These are phyloP conservation scores for Talaromyces sp. DNA, from an alignment of 2,329 filamentous ascomycete species.

Conservation along the genomic window DNA sequence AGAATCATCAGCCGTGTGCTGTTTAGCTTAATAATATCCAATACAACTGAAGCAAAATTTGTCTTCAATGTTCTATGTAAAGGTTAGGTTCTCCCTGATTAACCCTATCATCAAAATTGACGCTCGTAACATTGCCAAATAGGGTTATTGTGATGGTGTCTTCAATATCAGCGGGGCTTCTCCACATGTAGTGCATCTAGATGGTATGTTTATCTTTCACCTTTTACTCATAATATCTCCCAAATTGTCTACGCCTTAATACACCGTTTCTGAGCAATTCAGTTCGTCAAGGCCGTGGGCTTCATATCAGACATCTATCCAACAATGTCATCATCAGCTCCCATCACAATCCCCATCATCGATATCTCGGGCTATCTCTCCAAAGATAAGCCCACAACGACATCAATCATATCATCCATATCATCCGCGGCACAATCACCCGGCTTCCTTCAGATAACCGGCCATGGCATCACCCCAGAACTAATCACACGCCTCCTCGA, in stretches of 20 bases:
- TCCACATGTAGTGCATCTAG: neutral
- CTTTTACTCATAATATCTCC: neutral
- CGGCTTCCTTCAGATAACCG: slow-evolving; percentile 40
- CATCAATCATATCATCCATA: slow-evolving; percentile 1
- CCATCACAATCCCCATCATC: slow-evolving; percentile 5
- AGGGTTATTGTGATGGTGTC: neutral
- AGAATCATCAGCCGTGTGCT: neutral
- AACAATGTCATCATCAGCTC: neutral
- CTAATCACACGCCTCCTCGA: slow-evolving; percentile 30
- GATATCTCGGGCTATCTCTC: slow-evolving; percentile 6
- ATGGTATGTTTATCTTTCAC: neutral
- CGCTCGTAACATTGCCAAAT: neutral
- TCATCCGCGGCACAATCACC: slow-evolving; percentile 5
- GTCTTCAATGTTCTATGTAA: neutral
- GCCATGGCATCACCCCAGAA: slow-evolving; percentile 31
- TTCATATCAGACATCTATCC: neutral
- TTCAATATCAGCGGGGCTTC: neutral
- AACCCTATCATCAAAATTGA: neutral
- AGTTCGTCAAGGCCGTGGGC: neutral
- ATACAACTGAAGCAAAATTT: neutral
- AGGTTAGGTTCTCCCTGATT: neutral
- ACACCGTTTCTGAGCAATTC: neutral
- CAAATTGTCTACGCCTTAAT: neutral
- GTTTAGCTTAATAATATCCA: slow-evolving; percentile 2
- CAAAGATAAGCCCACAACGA: neutral